Base-by-base conservation (phyloP, 2,329 filamentous ascomycete species). In the Botryosphaeria dothidea region DNA sequence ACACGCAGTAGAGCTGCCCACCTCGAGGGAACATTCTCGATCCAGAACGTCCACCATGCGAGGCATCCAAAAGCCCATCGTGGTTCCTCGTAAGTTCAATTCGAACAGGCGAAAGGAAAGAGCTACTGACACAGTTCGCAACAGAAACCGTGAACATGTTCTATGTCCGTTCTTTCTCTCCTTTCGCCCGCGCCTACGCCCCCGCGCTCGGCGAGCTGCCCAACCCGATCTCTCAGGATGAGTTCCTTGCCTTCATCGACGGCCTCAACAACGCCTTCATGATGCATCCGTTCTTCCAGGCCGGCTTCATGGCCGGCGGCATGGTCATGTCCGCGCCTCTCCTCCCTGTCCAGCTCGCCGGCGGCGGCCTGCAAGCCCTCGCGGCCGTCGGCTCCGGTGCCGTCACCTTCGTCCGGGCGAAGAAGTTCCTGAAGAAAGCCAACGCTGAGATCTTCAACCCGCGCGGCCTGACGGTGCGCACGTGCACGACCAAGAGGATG, bases 171-270 rank as follows among this genome's bases (percentile, higher is more conserved):
- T 64, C 61, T 3, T 56, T 64, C 36, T 64, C 61, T 3, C 49
- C 61, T 9, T 64, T 64, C 25, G 49, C 49, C 7, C 48, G 61
- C 0, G 61, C 49, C 13, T 56, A 64, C 13, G 34, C 61, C 3
- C 61, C 61, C 9, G 49, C 61, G 2, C 38, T 64, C 5, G 61
- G 49, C n/a, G 23, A 54, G 13, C 49, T 56, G 1, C 61, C 61
- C 1, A 34, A 46, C 9, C 52, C 46, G 19, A 69, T 70, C 52
- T 56, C 60, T 7, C 56, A 69, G 25, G 23, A 65, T 36, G 68
- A 71, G 21, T 73, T 73, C 64, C 68, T 74, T 19, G 43, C 66
- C 6, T 73, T 73, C 65, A 65, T 74, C 65, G 71, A 73, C 46
- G 68, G 69, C 8, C 67, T 74, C 31, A 74, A 74, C 58, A 65